phyloP scores from a whole-genome alignment of 768 basidiomycete species.

The Suillus cothurnatus region DNA sequence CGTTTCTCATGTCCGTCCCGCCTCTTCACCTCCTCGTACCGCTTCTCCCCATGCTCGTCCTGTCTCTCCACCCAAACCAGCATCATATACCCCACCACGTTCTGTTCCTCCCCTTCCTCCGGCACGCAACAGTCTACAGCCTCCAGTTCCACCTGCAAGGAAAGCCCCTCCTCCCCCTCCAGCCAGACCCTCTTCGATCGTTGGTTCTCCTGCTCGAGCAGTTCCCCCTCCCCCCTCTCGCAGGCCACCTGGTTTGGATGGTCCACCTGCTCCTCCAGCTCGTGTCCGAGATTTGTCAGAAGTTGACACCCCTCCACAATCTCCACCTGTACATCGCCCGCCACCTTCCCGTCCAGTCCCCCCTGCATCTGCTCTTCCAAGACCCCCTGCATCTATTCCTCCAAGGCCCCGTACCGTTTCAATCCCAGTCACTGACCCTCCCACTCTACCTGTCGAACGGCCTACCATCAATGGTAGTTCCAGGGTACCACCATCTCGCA shows the following conservation, averaged over 20 bases:
- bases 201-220: constrained; percentile 30
- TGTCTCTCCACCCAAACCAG: constrained; percentile 21
- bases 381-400: constrained; percentile 15
- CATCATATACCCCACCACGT: constrained; percentile 20
- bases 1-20: constrained; percentile 28
- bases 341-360: constrained; percentile 7
- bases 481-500: constrained; percentile 42
- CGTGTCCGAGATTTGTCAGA: constrained; percentile 50
- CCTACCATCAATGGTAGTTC: constrained; percentile 20
- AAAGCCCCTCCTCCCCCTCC: constrained; percentile 49
- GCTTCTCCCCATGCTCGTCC: constrained; percentile 23
- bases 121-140: constrained; percentile 38
- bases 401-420: constrained; percentile 24
- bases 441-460: constrained; percentile 16
- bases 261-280: constrained; percentile 34
- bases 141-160: constrained; percentile 39
- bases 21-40: constrained; percentile 20
- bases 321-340: constrained; percentile 28
- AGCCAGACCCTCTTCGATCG: constrained; percentile 40
- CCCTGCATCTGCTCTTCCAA: constrained; percentile 14
- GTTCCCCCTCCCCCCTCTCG: constrained; percentile 45
- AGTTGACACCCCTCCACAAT: constrained; percentile 36
- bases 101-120: constrained; percentile 26
- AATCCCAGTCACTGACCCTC: constrained; percentile 23
- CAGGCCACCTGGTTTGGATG: constrained; percentile 31